Percentiles rank a stretch among this genome's conserved stretches.
These are phyloP conservation scores for Podospora australis DNA, from an alignment of 495 filamentous ascomycete species.

Conservation along the genomic window DNA sequence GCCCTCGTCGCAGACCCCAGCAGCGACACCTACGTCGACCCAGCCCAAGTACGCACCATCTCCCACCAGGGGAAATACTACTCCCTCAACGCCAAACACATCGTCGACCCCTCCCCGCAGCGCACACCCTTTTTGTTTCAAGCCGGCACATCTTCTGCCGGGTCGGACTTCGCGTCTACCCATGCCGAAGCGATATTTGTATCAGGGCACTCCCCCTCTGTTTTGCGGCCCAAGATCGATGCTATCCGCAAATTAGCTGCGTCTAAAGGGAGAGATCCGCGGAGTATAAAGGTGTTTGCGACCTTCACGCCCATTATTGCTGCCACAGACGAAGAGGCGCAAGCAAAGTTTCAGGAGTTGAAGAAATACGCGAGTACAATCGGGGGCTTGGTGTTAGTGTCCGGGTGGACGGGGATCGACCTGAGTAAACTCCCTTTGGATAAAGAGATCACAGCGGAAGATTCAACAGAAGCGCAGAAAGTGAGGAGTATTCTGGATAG, in stretches of 20 bases:
- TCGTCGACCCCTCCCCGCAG: conserved; percentile 56
- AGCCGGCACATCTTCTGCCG: conserved; percentile 54
- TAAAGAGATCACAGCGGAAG: conserved; percentile 46
- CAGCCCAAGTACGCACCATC: conserved; percentile 51
- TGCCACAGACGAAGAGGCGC: conserved; percentile 50
- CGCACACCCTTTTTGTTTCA: conserved; percentile 60
- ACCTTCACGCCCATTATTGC: conserved; percentile 54
- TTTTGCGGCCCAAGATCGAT: conserved; percentile 47
- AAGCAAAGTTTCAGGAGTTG: conserved; percentile 45
- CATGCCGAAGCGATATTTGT: conserved; percentile 64
- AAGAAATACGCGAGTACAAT: conserved; percentile 46
- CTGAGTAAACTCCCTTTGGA: conserved; percentile 51
- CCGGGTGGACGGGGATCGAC: conserved; percentile 59
- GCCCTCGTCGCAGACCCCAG: conserved; percentile 44
- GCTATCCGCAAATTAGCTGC: conserved; percentile 49
- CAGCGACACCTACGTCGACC: conserved; percentile 48
- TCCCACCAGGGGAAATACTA: conserved; percentile 55
- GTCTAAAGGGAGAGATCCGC: conserved; percentile 46
- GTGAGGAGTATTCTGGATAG: conserved; percentile 46
- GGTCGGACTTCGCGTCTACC: conserved; percentile 50
- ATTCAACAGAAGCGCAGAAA: conserved; percentile 48
- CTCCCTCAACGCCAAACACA: conserved; percentile 44
- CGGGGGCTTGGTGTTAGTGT: conserved; percentile 54
- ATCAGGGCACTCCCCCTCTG: conserved; percentile 44
- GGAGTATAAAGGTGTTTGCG: conserved; percentile 54